Evolutionary conservation across 2,329 filamentous ascomycete species (phyloP).

Genomic region (Sarocladium brachiariae): DNA sequence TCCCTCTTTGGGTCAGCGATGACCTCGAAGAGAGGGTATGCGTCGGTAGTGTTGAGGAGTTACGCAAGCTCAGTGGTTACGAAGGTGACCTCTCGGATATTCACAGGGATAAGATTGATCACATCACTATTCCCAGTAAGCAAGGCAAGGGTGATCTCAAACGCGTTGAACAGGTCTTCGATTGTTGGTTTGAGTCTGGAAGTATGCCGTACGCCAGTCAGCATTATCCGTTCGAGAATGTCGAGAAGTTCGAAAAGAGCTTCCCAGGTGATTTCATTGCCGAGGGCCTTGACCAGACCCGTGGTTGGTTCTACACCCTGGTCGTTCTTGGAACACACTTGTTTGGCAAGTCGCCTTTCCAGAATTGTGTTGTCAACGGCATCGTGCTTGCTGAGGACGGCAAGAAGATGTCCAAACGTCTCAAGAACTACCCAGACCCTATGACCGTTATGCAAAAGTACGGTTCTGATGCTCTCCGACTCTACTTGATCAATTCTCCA

Average conservation of each 20-base stretch:
- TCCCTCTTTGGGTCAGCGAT: constrained; percentile 87
- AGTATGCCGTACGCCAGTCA: constrained; percentile 91
- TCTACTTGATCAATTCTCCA: constrained; percentile 96
- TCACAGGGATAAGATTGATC: constrained; percentile 86
- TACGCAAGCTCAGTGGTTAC: constrained; percentile 82
- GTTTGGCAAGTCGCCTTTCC: constrained; percentile 78
- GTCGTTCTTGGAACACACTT: constrained; percentile 83
- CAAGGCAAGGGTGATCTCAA: constrained; percentile 77
- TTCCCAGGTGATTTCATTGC: constrained; percentile 95
- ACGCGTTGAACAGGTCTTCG: constrained; percentile 83
- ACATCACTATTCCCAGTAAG: constrained; percentile 89
- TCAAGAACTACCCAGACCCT: constrained; percentile 95
- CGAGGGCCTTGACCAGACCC: constrained; percentile 86
- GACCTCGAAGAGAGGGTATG: constrained; percentile 83
- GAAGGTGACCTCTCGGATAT: constrained; percentile 76
- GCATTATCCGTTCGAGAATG: constrained; percentile 89
- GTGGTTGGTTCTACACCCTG: constrained; percentile 95
- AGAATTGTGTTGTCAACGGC: constrained; percentile 94
- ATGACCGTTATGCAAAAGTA: constrained; percentile 76
- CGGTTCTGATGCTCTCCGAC: constrained; percentile 82
- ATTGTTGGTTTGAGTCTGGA: constrained; percentile 96
- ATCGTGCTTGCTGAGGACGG: constrained; percentile 91
- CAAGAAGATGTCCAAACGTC: constrained; percentile 97
- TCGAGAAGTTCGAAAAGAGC: constrained; percentile 68
- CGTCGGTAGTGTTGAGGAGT: constrained; percentile 75